Percentiles rank a stretch among this genome's conserved stretches.
Evolutionary conservation across 306 rosid genomes (phyloP).

Genomic region (Comarum palustre): DNA sequence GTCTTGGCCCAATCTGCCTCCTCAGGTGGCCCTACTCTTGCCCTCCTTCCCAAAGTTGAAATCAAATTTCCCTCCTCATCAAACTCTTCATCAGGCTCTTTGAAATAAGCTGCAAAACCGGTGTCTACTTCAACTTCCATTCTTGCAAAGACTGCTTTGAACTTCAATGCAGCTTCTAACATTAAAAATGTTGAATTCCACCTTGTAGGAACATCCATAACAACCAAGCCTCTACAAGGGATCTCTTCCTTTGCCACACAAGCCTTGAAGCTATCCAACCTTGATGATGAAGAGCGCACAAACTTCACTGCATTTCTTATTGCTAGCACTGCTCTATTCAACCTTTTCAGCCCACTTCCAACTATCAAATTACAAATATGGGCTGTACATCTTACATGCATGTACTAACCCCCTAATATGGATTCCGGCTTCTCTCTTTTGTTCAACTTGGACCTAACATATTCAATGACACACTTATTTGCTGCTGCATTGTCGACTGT

Average conservation of each 20-base stretch:
- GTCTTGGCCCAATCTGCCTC: background rate
- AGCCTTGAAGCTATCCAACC: background rate
- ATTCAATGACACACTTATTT: no score
- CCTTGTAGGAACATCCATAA: background rate
- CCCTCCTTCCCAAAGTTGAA: background rate
- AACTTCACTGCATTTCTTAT: background rate
- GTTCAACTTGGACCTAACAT: no score
- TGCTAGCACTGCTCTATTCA: background rate
- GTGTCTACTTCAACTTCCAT: no score
- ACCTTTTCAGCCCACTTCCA: no score
- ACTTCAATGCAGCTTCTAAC: background rate
- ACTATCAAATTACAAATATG: background rate
- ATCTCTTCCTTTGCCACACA: background rate
- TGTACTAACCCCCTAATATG: no score
- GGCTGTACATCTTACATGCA: no score
- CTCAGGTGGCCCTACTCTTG: background rate
- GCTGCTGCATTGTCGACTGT: no score
- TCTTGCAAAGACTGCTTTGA: background rate
- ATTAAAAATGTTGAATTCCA: background rate
- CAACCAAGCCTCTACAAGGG: background rate
- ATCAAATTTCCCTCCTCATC: background rate
- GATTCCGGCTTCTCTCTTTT: no score
- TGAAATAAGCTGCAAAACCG: background rate
- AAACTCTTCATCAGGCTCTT: background rate
- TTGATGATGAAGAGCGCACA: background rate